These are phyloP conservation scores for Solanum pennellii DNA, from an alignment of 257 asterid species.

Conservation along the genomic window DNA sequence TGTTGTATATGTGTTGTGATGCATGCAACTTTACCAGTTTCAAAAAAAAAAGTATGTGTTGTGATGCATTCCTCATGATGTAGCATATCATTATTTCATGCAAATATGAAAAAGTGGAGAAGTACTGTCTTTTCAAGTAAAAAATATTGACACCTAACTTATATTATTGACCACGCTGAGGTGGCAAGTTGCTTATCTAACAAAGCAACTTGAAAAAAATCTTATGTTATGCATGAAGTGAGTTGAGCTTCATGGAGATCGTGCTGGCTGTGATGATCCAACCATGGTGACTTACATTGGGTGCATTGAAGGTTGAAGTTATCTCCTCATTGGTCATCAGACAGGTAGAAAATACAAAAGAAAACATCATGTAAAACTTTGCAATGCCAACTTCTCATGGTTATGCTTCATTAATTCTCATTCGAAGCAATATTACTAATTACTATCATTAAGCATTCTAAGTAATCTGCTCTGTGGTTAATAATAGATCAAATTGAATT, in stretches of 20 bases:
- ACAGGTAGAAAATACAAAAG: conserved; percentile 79
- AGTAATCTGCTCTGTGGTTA: too few relatives aligned
- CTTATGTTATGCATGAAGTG: conserved; percentile 23
- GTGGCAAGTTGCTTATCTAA: neutral
- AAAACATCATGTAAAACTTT: conserved; percentile 72
- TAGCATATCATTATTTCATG: too few relatives aligned
- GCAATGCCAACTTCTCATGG: conserved; percentile 97
- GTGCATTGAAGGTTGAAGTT: conserved; percentile 56
- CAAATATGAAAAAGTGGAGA: too few relatives aligned
- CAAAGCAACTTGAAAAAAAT: neutral
- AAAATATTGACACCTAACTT: too few relatives aligned
- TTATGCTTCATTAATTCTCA: conserved; percentile 19
- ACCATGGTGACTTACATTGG: conserved; percentile 80
- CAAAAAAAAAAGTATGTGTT: too few relatives aligned
- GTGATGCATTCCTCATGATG: too few relatives aligned
- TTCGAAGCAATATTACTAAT: neutral
- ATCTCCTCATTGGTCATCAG: conserved; percentile 87
- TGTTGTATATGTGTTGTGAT: too few relatives aligned
- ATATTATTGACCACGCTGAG: too few relatives aligned
- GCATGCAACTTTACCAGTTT: too few relatives aligned
- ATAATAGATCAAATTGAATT: too few relatives aligned
- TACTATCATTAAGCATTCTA: neutral
- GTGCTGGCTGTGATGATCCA: conserved; percentile 86
- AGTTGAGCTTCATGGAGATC: conserved; percentile 88
- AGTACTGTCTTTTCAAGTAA: too few relatives aligned